Evolutionary conservation across 2,329 filamentous ascomycete species (phyloP), one percentile per base, ranked within the genome.

Genomic region (Stachybotrys chlorohalonatus): DNA sequence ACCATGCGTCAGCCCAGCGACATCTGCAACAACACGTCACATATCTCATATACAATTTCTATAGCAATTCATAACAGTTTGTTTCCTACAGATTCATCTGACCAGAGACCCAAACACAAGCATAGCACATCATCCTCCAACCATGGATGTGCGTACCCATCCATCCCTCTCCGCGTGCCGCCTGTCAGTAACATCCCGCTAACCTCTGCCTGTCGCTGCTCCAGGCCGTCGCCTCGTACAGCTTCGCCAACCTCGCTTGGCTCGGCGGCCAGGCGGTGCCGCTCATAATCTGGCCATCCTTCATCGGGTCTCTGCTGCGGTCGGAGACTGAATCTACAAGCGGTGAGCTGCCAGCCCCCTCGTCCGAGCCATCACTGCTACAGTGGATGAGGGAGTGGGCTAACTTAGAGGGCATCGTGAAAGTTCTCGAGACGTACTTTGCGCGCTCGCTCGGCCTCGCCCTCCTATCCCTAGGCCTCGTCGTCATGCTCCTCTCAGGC

Each of bases 401-500:
- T 42, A 42, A 42, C 36, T 9, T 5, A 4, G 24, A 24, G 24
- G 36, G 2, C 36, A 42, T 9, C 9, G 36, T 42, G 8, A 13
- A 42, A 64, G 63, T 57, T 30, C 75, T 90, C 36, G 87, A 91
- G 69, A 71, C 81, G 54, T 93, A 93, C 76, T 85, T 92, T 67
- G 83, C 83, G 52, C 86, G 88, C 47, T 82, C 79, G 31, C 78
- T 90, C 1, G 89, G 86, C 58, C 74, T 92, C 55, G 74, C 83
- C 32, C 78, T 90, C 49, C 73, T 91, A 24, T 73, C 83, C 9
- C 71, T 93, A 31, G 84, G 83, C 36, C 64, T 84, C 7, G 70
- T 87, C 11, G 78, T 79, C n/a, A 70, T 91, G 45, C 75, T 89
- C 42, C 77, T 92, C 32, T 87, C 87, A 0, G 89, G 88, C 50